Conservation (phyloP, 1,139 yeast species). For the Eremothecium cymbalariae region DNA sequence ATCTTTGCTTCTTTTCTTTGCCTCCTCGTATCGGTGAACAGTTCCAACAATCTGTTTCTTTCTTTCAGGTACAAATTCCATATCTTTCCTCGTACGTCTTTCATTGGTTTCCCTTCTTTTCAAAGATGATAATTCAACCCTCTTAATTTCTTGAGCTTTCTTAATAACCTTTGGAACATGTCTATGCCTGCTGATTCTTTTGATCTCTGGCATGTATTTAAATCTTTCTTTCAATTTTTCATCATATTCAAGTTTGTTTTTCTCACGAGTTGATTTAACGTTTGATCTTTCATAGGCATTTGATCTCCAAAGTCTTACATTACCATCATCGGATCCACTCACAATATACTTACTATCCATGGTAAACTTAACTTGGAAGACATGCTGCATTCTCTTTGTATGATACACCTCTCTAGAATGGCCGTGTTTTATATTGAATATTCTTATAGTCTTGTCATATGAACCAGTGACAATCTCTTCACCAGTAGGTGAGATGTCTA, state of each 20-base stretch:
- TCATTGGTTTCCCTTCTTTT: conserved; percentile 77
- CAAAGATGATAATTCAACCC: conserved; percentile 59
- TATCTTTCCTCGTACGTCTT: conserved; percentile 63
- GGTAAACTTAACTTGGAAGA: conserved; percentile 73
- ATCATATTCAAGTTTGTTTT: conserved; percentile 81
- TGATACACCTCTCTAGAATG: conserved; percentile 94
- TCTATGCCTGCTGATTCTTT: conserved; percentile 82
- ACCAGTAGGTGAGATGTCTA: conserved; percentile 95
- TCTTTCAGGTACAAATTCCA: conserved; percentile 61
- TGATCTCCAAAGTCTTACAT: conserved; percentile 87
- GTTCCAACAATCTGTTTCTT: conserved; percentile 80
- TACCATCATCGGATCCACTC: conserved; percentile 94
- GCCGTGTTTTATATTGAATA: conserved; percentile 69
- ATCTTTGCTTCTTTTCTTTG: conserved; percentile 6
- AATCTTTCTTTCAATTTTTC: conserved; percentile 84
- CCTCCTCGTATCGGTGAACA: conserved; percentile 46
- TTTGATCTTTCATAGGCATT: conserved; percentile 77
- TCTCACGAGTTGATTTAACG: conserved; percentile 71
- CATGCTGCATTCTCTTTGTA: conserved; percentile 95
- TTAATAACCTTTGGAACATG: conserved; percentile 82
- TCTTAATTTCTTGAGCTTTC: conserved; percentile 81
- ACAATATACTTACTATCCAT: conserved; percentile 83
- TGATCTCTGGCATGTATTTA: conserved; percentile 94
- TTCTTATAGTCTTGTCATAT: conserved; percentile 85
- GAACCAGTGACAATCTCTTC: conserved; percentile 93